These are phyloP conservation scores for Ceratobasidium sp. DNA, from an alignment of 1,284 basidiomycete species.

Conservation along the genomic window DNA sequence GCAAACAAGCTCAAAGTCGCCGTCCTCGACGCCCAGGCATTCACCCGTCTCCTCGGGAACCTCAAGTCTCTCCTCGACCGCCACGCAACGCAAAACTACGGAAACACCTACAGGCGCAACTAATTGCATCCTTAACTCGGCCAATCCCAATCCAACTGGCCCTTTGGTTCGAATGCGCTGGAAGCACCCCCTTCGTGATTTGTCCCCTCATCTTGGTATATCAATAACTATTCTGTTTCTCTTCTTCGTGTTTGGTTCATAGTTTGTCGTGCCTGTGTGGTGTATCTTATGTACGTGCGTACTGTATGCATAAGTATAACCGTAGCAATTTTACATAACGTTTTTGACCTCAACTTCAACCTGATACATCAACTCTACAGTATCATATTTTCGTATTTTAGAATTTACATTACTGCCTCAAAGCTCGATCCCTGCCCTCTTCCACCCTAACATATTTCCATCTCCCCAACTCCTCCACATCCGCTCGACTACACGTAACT, in stretches of 20 bases:
- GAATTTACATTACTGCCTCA: slow-evolving; percentile 6
- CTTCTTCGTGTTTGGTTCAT: neutral
- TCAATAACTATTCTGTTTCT: neutral
- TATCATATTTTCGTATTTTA: too few species aligned
- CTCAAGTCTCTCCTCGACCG: slow-evolving; percentile 90
- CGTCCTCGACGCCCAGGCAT: slow-evolving; percentile 92
- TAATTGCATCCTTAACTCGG: neutral
- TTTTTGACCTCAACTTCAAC: too few species aligned
- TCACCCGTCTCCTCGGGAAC: slow-evolving; percentile 94
- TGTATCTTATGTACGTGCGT: slow-evolving; percentile 43
- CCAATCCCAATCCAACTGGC: neutral
- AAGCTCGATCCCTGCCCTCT: slow-evolving; percentile 44
- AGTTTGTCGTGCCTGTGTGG: slow-evolving; percentile 11
- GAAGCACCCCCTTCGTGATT: neutral
- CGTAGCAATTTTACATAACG: too few species aligned
- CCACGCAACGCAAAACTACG: slow-evolving; percentile 64
- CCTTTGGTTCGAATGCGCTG: neutral
- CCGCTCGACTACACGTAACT: slow-evolving; percentile 82
- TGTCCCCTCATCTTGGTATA: slow-evolving; percentile 17
- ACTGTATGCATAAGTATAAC: slow-evolving; percentile 32
- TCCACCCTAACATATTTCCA: slow-evolving; percentile 67
- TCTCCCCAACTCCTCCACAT: slow-evolving; percentile 92
- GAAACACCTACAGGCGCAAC: slow-evolving; percentile 35
- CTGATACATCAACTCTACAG: too few species aligned
- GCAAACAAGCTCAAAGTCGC: slow-evolving; percentile 85